Base-by-base conservation (phyloP, 2,329 filamentous ascomycete species). In the Fusarium siculi region DNA sequence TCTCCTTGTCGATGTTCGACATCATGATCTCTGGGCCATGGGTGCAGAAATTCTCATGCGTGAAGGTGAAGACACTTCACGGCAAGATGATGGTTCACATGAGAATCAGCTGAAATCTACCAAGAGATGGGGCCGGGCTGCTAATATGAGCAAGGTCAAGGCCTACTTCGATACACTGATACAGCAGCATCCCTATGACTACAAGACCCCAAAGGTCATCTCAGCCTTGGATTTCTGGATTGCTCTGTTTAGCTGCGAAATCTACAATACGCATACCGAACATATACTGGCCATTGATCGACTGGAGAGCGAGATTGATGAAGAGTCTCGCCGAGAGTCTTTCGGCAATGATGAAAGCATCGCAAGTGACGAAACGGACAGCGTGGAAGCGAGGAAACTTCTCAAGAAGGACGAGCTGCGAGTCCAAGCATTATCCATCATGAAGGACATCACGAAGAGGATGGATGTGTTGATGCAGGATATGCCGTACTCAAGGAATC, bases 31-130 rank as follows among this genome's bases (percentile, higher is more conserved):
- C 73, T 98, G 95, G 96, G 92, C 92, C 19, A 87, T 97, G 49
- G 95, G 94, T 2, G 94, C 93, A 5, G 95, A 97, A 82, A 89
- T 98, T 25, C 83, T 97, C 63, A 90, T 97, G 83, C 89, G 92
- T 21, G 83, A 86, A 34, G 86, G 85, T 11, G 84, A 87, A 67
- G 78, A 83, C 77, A 73, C 75, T 11, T 43, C 28, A 18, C 59
- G 28, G 23, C 64, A 63, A 32, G 64, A 74, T 57, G 47, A 52
- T 36, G 46, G 46, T 5, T 23, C 46, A 9, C n/a, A 56, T 21
- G 54, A 60, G 37, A 18, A 63, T 16, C 32, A 56, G 15, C 23
- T 58, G 12, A 25, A 44, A 23, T 14, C 46, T 14, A 49, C 57
- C 47, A 69, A 32, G 70, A 73, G 46, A 75, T 87, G 85, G 86